Evolutionary conservation across 1,284 basidiomycete genomes (phyloP), one percentile per base, ranked within the genome.

Genomic region (Moesziomyces sp.): DNA sequence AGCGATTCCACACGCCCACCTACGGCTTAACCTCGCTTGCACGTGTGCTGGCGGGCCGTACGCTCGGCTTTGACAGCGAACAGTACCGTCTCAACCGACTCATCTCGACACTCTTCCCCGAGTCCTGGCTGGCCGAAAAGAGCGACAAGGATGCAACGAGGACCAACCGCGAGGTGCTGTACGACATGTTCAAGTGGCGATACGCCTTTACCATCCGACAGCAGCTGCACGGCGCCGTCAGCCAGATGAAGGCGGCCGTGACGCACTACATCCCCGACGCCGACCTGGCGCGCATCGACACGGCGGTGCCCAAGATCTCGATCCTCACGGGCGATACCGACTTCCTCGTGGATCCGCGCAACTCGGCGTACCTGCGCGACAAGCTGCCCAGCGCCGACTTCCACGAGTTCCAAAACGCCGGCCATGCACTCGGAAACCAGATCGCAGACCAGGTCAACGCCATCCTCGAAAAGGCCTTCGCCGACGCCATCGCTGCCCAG

Each of bases 311-410:
- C 11, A 88, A 74, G 42, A 87, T 93, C 4, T 70, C 87, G 14
- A 90, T 94, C 66, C 78, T 93, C 18, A 91, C 89, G 0, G 93
- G 93, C 3, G 90, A 93, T 73, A 84, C 88, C 3, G 93, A 95
- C 80, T 76, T 89, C 49, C 85, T 94, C 3, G 88, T 95, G 24
- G 78, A 87, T 18, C 87, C 89, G 0, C 75, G 78, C 3, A 89
- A 91, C 68, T 91, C 90, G 24, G 73, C 85, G 6, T 86, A 88
- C 34, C 82, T 95, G 44, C 89, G 89, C 74, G 76, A 84, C n/a
- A 78, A 86, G 42, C 90, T 94, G 89, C 87, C 89, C 0, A 88
- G 89, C 57, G 91, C 90, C 1, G 90, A 93, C 81, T 86, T 90
- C 40, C 83, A 90, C 6, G 84, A 88, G 56, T 92, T 90, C 88